Evolutionary conservation across 768 basidiomycete species (phyloP), one percentile per base, ranked within the genome.

Genomic region (Trametes villosa): DNA sequence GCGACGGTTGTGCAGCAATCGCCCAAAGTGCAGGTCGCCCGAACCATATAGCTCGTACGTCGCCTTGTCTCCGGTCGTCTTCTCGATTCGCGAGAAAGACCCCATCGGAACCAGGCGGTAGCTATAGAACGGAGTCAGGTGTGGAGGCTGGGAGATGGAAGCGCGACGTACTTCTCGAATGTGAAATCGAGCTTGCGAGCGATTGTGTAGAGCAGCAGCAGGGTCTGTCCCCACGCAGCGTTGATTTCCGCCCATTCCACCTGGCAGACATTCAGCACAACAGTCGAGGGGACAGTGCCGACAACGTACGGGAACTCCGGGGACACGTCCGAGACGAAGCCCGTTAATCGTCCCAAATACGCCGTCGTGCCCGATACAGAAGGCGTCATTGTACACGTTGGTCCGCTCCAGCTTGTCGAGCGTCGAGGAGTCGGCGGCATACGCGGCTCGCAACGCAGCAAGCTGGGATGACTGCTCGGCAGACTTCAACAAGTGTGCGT

Each of bases 211-310:
- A 98, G 77, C 57, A 98, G 80, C 18, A 98, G 81, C n/a, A 96
- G 79, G 0, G 96, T 93, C 71, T 97, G 90, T 1, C 97, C 97
- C 95, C 96, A 97, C 18, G 97, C 97, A 12, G 97, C 97, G 70
- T 98, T 98, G 72, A 98, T 95, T 75, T 99, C 97, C 3, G 93
- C 86, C 96, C 96, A 99, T 71, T 98, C 97, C 30, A 98, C 96
- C 87, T 93, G 59, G 26, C 47, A 24, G 15, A 22, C 38, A 29
- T 50, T 31, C 47, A 50, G 26, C 13, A 18, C 49, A 18, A 47
- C 26, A 41, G 26, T 34, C 30, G 24, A 34, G 33, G 34, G 45
- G 51, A 18, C 49, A 27, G 26, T 6, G 24, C 3, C 22, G n/a
- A 29, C 15, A 47, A 78, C 86, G 41, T 71, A 92, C 92, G n/a